Base-by-base conservation (phyloP, 768 basidiomycete species). In the Hygrocybe coccinea region DNA sequence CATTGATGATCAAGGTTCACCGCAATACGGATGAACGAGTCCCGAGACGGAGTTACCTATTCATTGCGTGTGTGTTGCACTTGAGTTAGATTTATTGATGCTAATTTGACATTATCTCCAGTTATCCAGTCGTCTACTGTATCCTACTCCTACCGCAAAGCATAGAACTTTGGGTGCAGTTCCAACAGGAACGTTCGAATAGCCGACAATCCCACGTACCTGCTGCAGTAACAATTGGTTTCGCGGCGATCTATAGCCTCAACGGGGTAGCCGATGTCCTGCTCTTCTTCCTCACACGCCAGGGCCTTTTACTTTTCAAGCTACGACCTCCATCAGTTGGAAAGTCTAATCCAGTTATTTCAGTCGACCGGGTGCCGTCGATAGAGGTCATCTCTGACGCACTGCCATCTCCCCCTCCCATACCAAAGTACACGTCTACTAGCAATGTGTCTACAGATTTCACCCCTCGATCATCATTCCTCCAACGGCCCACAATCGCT, bases 51-150 rank as follows among this genome's bases (percentile, higher is more conserved):
- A 7, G 10, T n/a, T n/a, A 29, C 11, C 38, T 35, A 19, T 33
- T 55, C 48, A 48, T 49, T 34, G 54, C 47, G 54, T 55, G 25
- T 12, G 54, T 36, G 14, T 21, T 17, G n/a, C 12, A 50, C 5
- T 25, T 50, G 8, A 15, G 33, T 50, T 25, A 34, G 5, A n/a
- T 50, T 34, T 6, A 21, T 7, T n/a, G n/a, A 47, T 47, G 15
- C 21, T 17, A 3, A 5, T 25, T 8, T n/a, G 15, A n/a, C 21
- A n/a, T 24, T 25, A 3, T 5, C 11, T 34, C 7, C 24, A 53
- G 52, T 10, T 53, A 53, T 19, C 52, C 52, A 34, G 14, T 53
- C n/a, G 36, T 53, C 15, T 53, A 39, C 36, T 53, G 35, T 12
- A 53, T 53, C 17, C 36, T 53, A 11, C 19, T 53, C 14, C 15